Base-by-base conservation (phyloP, 495 filamentous ascomycete genomes). In the Aspergillus sclerotioniger region DNA sequence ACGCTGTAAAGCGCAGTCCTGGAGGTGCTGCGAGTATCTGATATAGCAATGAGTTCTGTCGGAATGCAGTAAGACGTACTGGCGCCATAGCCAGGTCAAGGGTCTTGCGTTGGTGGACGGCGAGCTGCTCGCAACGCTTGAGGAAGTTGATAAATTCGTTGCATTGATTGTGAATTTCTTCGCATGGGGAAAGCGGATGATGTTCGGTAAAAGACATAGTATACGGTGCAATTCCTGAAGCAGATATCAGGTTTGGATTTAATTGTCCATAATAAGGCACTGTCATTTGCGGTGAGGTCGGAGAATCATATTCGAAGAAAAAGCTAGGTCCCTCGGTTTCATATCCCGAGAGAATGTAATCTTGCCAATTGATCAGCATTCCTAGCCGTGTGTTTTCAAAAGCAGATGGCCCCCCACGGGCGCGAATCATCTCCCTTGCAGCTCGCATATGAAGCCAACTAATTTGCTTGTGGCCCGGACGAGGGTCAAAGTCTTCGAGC, bases 291-390 rank as follows among this genome's bases (percentile, higher is more conserved):
- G 29, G 33, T 54, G 32, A 2, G 19, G 46, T 6, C 16, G 45
- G 46, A 21, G 50, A 8, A 8, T 59, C 55, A 15, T 56, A 52
- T 20, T 76, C 68, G 39, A 72, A 76, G 35, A 63, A 71, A 43
- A 76, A 74, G 49, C 68, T 71, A 0, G 61, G 58, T 12, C 65
- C 69, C 10, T 71, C 59, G 1, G 67, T 70, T 35, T 75, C 72
- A 54, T 75, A 76, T 0, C 75, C 75, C 0, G 71, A 67, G 17
- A 76, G 52, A 28, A 74, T 73, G 55, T 76, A 76, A 53, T 76
- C 74, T 64, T 74, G 71, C 75, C 72, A 76, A 48, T 78, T 76
- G 39, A 74, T 74, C 28, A 77, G 53, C 67, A 71, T 76, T 0
- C 70, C 72, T n/a, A 76, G 52, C 35, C 67, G 72, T 8, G 71